phyloP scores from a whole-genome alignment of 2,329 filamentous ascomycete genomes.

The Hymenoscyphus scutula region DNA sequence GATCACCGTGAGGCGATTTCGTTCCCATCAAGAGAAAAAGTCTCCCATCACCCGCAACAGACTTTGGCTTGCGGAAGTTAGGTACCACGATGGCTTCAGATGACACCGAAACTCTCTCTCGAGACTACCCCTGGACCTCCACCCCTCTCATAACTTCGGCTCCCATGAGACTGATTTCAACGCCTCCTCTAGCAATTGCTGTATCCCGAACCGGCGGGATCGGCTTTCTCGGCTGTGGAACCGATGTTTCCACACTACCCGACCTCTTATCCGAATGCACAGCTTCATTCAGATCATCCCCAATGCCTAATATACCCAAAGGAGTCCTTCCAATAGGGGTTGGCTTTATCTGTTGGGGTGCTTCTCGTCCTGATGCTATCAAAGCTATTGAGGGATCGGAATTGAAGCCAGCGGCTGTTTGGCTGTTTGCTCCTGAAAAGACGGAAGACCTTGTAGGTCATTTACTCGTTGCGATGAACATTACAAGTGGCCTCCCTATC shows the following conservation, averaged over 20 bases:
- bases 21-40: not conserved
- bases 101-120: not conserved
- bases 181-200: conserved; percentile 61
- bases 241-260: conserved; percentile 37
- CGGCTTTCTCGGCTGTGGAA: conserved; percentile 41
- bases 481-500: too few relatives aligned
- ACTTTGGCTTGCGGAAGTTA: too few relatives aligned
- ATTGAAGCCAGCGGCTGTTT: conserved; percentile 8
- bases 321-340: conserved; percentile 42
- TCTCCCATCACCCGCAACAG: not conserved
- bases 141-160: conserved; percentile 36
- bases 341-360: conserved; percentile 38
- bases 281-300: conserved; percentile 12
- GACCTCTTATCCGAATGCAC: conserved; percentile 30
- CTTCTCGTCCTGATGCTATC: conserved; percentile 5
- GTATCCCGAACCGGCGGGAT: conserved; percentile 53
- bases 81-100: not conserved
- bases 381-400: not conserved
- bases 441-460: conserved; percentile 13
- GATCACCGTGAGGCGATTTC: not conserved
- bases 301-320: conserved; percentile 9
- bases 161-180: conserved; percentile 52
- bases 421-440: conserved; percentile 4
- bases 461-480: too few relatives aligned
- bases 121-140: conserved; percentile 5